Evolutionary conservation across 139 green algal genomes (phyloP).

Genomic region (Bryopsis sp.): DNA sequence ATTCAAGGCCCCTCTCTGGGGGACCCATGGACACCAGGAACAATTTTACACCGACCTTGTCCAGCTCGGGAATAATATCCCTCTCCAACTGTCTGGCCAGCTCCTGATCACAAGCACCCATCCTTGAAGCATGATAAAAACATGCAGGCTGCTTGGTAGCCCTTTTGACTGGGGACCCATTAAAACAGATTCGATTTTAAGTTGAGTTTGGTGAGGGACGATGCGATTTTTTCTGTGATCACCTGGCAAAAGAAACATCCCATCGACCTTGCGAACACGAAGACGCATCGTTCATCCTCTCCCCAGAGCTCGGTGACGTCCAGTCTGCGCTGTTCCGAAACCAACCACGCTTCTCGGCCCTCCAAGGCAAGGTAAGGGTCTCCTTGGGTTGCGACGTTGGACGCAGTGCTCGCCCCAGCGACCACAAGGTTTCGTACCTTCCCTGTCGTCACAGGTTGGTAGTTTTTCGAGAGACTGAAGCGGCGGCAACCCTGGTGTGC

Average conservation of each 20-base stretch:
- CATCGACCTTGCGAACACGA: conserved; percentile 31
- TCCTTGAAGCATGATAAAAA: not conserved
- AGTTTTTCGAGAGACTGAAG: too few relatives aligned
- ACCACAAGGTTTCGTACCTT: too few relatives aligned
- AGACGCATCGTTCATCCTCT: conserved; percentile 23
- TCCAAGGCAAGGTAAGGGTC: not conserved
- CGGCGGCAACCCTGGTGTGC: too few relatives aligned
- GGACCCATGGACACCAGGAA: conserved; percentile 36
- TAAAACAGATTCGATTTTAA: too few relatives aligned
- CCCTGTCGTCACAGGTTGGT: too few relatives aligned
- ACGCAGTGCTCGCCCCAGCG: too few relatives aligned
- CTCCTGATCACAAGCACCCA: conserved; percentile 18
- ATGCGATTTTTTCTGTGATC: too few relatives aligned
- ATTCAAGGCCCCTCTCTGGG: conserved; percentile 23
- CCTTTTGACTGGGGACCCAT: not conserved
- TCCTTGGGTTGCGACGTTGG: not conserved
- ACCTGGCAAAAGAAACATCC: conserved; percentile 35
- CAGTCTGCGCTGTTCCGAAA: not conserved
- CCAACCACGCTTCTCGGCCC: not conserved
- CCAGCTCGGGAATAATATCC: conserved; percentile 27
- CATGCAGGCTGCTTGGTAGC: not conserved
- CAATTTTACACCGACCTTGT: conserved; percentile 24
- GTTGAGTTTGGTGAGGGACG: too few relatives aligned
- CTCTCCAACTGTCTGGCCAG: conserved; percentile 25
- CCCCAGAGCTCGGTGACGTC: conserved; percentile 20